Conservation (phyloP, 2,329 filamentous ascomycete genomes). For the Alternaria tenuissima region DNA sequence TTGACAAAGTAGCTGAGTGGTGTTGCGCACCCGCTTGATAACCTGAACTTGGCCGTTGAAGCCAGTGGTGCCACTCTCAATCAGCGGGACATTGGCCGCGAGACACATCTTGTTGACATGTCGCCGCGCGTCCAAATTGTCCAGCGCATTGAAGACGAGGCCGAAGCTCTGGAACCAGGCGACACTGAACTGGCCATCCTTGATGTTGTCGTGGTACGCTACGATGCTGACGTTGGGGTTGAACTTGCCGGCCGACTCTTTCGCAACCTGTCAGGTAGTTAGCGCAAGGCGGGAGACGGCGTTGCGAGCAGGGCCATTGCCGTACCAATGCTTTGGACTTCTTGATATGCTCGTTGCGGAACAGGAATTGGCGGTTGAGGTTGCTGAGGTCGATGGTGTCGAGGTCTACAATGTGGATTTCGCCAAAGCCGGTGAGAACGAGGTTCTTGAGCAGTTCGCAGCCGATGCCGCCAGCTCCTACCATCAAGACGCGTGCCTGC, state of each 20-base stretch:
- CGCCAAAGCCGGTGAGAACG: constrained; percentile 87
- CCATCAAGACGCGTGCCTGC: constrained; percentile 88
- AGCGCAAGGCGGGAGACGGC: constrained; percentile 23
- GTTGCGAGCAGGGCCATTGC: background rate
- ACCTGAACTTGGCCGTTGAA: constrained; percentile 98
- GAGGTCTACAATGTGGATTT: constrained; percentile 94
- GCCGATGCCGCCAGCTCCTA: constrained; percentile 95
- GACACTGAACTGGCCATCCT: constrained; percentile 84
- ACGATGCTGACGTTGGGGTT: constrained; percentile 87
- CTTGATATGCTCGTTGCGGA: constrained; percentile 96
- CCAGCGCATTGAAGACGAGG: constrained; percentile 94
- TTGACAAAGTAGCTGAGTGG: background rate
- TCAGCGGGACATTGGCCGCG: constrained; percentile 85
- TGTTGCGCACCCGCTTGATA: constrained; percentile 74
- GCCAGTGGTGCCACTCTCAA: constrained; percentile 96
- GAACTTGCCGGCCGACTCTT: constrained; percentile 88
- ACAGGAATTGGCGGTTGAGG: constrained; percentile 96
- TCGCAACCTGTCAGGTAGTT: constrained; percentile 73
- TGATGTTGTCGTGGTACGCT: constrained; percentile 94
- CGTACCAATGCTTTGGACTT: constrained; percentile 89
- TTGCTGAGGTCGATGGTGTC: constrained; percentile 99
- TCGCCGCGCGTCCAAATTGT: constrained; percentile 91
- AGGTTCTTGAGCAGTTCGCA: constrained; percentile 98
- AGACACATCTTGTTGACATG: constrained; percentile 99
- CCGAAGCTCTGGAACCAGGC: constrained; percentile 86